Conservation (phyloP, 139 green algal species). For the Chlamydomonas incerta region DNA sequence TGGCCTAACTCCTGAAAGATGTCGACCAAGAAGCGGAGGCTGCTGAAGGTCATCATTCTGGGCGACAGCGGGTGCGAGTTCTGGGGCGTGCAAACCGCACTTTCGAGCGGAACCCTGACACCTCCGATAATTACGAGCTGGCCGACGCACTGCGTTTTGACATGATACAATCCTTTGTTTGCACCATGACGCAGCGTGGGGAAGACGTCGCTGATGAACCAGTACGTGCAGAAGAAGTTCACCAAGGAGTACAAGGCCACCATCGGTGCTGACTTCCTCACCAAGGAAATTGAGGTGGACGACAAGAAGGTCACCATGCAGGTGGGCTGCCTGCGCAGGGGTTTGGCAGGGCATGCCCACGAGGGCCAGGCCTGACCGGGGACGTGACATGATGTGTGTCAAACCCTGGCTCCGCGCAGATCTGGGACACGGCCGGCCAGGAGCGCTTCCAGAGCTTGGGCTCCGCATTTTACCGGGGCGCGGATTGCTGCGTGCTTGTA, state of each 20-base stretch:
- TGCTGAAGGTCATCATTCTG: slow-evolving; percentile 99
- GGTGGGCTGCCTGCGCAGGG: slow-evolving; percentile 40
- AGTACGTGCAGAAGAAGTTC: slow-evolving; percentile 99
- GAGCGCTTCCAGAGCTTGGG: slow-evolving; percentile 98
- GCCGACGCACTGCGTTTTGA: background rate
- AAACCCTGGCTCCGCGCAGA: slow-evolving; percentile 70
- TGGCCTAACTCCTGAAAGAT: slow-evolving; percentile 18
- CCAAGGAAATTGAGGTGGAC: slow-evolving; percentile 98
- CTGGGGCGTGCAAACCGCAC: too few species aligned
- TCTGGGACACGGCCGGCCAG: slow-evolving; percentile 99
- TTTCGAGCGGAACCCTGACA: too few species aligned
- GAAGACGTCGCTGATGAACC: slow-evolving; percentile 99
- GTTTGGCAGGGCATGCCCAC: too few species aligned
- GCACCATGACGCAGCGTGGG: slow-evolving; percentile 84
- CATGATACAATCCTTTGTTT: too few species aligned
- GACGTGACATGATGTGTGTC: background rate
- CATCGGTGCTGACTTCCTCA: slow-evolving; percentile 99
- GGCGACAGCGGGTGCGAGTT: slow-evolving; percentile 92
- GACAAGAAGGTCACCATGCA: slow-evolving; percentile 98
- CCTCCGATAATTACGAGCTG: background rate
- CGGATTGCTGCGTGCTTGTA: slow-evolving; percentile 98
- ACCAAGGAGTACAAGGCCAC: slow-evolving; percentile 99
- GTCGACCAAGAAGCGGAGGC: slow-evolving; percentile 71
- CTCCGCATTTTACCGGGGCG: slow-evolving; percentile 98
- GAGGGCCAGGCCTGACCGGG: too few species aligned